A percentile compares a stretch with the other conserved stretches of the same genome.
Conservation (phyloP, 306 rosid genomes). For the Casuarina cunninghamiana region DNA sequence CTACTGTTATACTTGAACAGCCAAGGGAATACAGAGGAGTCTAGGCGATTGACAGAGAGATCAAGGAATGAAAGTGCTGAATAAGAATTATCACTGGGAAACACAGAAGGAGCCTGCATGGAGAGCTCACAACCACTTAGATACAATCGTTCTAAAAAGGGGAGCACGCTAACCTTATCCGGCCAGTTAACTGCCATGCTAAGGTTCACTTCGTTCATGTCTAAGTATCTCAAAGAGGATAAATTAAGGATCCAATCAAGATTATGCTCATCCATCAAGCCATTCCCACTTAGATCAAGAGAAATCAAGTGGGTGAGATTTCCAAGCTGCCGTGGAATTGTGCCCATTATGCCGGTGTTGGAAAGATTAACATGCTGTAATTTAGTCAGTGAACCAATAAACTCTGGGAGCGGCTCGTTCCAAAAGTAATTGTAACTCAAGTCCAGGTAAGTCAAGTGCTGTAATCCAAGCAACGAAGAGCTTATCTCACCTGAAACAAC, state of each 20-base stretch:
- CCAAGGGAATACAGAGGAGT: not conserved
- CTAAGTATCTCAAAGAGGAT: not conserved
- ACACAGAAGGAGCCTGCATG: not conserved
- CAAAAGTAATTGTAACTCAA: not conserved
- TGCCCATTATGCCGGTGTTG: not conserved
- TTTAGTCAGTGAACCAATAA: not conserved
- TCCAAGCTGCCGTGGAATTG: not conserved
- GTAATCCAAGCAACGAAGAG: not conserved
- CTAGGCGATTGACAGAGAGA: not conserved
- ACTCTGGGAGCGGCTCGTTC: not conserved
- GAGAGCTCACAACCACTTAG: not conserved
- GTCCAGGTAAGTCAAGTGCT: slow-evolving; percentile 3
- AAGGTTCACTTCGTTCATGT: not conserved
- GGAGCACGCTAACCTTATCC: not conserved
- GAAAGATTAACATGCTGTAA: not conserved
- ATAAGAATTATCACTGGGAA: not conserved
- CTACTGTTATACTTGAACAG: not conserved
- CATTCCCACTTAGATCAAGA: not conserved
- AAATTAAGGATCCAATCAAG: slow-evolving; percentile 13
- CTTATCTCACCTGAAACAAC: not conserved
- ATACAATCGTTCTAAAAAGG: not conserved
- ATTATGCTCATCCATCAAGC: not conserved
- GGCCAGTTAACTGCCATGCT: not conserved
- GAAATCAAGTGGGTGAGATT: not conserved
- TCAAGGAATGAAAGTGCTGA: not conserved